A percentile compares a stretch with the other conserved stretches of the same genome.
These are phyloP conservation scores for Kuraishia capsulata DNA, from an alignment of 805 yeast genomes.

Conservation along the genomic window DNA sequence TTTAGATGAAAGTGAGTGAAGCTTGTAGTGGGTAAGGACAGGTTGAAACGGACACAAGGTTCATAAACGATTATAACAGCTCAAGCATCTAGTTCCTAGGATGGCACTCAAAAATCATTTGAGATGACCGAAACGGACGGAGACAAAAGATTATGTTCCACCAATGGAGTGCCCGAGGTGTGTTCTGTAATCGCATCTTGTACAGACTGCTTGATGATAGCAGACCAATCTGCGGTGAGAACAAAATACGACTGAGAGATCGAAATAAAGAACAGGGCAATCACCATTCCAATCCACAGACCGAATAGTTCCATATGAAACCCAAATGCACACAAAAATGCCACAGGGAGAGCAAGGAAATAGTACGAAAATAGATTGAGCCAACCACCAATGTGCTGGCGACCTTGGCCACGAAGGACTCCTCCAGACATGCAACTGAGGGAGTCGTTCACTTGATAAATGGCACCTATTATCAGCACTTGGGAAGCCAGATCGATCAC, in stretches of 20 bases:
- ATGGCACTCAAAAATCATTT: not conserved
- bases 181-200: conserved; percentile 25
- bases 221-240: conserved; percentile 31
- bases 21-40: too few species aligned
- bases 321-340: conserved; percentile 46
- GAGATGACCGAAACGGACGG: not conserved
- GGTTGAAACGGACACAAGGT: too few species aligned
- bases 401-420: conserved; percentile 47
- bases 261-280: conserved; percentile 19
- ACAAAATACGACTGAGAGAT: conserved; percentile 29
- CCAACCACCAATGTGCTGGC: conserved; percentile 47
- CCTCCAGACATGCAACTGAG: conserved; percentile 43
- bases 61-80: too few species aligned
- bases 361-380: conserved; percentile 57
- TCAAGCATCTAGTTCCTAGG: too few species aligned
- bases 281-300: conserved; percentile 25
- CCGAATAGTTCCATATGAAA: conserved; percentile 28
- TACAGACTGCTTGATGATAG: conserved; percentile 28
- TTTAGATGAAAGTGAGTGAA: too few species aligned
- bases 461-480: conserved; percentile 21
- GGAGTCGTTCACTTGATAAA: conserved; percentile 39
- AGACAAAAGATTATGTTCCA: conserved; percentile 1
- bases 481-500: conserved; percentile 16
- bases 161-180: not conserved
- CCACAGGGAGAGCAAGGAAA: conserved; percentile 59